Conservation (phyloP, 2,329 filamentous ascomycete species). For the Arthroderma uncinatum region DNA sequence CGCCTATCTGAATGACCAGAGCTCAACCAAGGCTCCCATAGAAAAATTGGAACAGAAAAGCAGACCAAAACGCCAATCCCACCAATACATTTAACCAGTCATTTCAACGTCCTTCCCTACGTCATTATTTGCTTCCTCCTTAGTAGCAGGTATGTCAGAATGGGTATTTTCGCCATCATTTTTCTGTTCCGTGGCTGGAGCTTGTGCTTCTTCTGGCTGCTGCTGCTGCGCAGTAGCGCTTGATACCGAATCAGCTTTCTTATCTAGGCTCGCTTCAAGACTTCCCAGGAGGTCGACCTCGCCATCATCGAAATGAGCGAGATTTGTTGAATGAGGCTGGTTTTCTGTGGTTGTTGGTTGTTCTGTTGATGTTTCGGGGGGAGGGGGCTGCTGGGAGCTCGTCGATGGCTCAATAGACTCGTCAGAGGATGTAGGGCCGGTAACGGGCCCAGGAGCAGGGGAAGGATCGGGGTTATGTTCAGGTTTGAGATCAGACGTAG, state of each 20-base stretch:
- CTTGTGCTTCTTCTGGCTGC: neutral
- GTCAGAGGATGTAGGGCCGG: neutral
- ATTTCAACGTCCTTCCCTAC: conserved; percentile 6
- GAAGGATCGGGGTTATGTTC: neutral
- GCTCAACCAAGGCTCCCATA: neutral
- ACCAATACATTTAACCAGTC: conserved; percentile 1
- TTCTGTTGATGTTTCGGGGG: neutral
- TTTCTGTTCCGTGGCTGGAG: neutral
- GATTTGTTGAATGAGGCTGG: neutral
- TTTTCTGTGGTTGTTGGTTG: neutral
- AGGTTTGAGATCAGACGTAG: neutral
- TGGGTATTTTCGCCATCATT: neutral
- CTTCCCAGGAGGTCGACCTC: conserved; percentile 39
- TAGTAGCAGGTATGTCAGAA: neutral
- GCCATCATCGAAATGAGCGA: conserved; percentile 22
- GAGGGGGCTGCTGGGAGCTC: neutral
- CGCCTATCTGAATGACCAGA: neutral
- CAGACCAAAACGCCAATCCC: conserved; percentile 7
- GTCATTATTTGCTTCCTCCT: neutral
- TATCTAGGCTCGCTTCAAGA: conserved; percentile 35
- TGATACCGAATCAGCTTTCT: neutral
- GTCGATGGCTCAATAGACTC: neutral
- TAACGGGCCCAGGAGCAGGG: neutral
- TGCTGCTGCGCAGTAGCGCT: neutral
- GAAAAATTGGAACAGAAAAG: neutral